phyloP scores from a whole-genome alignment of 352 stramenopile species.

The Blastocystis sp. region DNA sequence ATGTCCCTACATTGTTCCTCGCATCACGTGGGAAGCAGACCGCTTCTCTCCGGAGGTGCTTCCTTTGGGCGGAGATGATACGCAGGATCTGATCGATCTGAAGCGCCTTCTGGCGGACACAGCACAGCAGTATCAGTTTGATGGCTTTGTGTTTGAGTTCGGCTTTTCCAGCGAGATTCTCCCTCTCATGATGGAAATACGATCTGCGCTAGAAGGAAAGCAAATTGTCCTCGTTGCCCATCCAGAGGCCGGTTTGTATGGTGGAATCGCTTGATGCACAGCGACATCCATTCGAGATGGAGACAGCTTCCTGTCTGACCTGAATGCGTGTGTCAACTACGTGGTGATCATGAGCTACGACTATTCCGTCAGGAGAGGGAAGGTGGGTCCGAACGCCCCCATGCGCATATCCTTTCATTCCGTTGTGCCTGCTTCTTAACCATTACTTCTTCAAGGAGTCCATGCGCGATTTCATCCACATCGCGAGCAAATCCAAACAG shows the following conservation, averaged over 20 bases:
- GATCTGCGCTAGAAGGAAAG: background rate
- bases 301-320: background rate
- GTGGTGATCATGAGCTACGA: constrained; percentile 68
- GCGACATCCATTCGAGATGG: background rate
- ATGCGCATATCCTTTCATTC: constrained; percentile 40
- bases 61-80: background rate
- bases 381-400: constrained; percentile 47
- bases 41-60: background rate
- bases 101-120: background rate
- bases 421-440: background rate
- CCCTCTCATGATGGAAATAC: background rate
- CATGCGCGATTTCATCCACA: background rate
- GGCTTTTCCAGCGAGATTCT: constrained; percentile 32
- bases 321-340: constrained; percentile 46
- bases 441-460: constrained; percentile 42
- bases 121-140: constrained; percentile 36
- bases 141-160: constrained; percentile 65
- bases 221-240: constrained; percentile 35
- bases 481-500: background rate
- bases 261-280: background rate
- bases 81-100: constrained; percentile 16
- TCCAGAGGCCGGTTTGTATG: background rate
- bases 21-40: constrained; percentile 46
- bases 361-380: constrained; percentile 23
- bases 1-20: constrained; percentile 46